Evolutionary conservation across 768 basidiomycete genomes (phyloP).

Genomic region (Thelephora aurantiotincta): DNA sequence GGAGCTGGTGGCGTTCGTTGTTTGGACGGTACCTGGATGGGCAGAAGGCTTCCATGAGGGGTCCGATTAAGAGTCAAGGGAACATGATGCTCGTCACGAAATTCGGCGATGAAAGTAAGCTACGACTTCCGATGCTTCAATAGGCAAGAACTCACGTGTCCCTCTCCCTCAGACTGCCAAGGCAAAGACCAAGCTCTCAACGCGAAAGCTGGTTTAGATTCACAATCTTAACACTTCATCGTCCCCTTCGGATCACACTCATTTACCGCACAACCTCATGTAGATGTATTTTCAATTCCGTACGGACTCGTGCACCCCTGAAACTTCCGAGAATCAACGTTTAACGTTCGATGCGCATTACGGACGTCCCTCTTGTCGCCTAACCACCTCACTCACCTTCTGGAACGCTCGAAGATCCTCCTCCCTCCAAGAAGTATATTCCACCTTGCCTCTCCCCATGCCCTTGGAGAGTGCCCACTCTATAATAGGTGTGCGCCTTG

Average conservation of each 20-base stretch:
- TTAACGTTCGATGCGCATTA: no score
- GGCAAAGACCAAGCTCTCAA: constrained; percentile 28
- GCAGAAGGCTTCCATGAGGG: constrained; percentile 94
- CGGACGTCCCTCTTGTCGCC: no score
- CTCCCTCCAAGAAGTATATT: no score
- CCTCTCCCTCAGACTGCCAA: constrained; percentile 15
- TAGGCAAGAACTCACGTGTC: neutral
- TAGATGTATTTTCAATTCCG: neutral
- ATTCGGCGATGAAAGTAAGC: constrained; percentile 68
- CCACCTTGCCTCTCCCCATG: no score
- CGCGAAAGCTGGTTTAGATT: neutral
- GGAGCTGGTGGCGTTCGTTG: neutral
- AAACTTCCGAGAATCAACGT: no score
- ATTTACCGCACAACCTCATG: neutral
- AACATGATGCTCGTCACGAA: constrained; percentile 94
- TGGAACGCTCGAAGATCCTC: no score
- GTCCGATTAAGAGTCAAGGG: constrained; percentile 82
- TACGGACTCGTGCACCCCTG: neutral
- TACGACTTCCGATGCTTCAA: neutral
- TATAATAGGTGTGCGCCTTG: no score
- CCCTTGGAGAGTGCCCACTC: no score
- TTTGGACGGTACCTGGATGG: constrained; percentile 48
- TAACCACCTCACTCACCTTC: no score
- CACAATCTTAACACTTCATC: neutral
- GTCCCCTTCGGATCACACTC: neutral